A percentile compares a stretch with the other conserved stretches of the same genome.
phyloP scores from a whole-genome alignment of 495 filamentous ascomycete genomes.

The Neurospora pannonica region DNA sequence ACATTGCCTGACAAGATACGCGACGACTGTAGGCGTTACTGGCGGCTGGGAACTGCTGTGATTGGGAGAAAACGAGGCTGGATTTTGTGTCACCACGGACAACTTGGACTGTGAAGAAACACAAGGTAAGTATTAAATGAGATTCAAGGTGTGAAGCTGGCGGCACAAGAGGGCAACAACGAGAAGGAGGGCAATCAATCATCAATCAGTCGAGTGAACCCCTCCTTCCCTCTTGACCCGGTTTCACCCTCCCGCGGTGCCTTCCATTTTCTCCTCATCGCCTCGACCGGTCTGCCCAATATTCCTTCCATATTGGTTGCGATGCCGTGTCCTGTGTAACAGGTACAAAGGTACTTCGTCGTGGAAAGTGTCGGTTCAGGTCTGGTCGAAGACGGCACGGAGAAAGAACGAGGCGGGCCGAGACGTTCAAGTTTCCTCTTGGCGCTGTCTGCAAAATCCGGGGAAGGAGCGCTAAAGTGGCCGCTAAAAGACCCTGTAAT shows the following conservation, averaged over 20 bases:
- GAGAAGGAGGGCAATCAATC: neutral
- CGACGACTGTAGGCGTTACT: neutral
- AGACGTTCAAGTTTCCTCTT: neutral
- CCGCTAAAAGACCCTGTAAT: neutral
- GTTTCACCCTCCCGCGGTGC: neutral
- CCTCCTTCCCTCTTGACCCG: neutral
- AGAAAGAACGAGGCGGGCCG: neutral
- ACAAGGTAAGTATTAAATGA: neutral
- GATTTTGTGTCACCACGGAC: neutral
- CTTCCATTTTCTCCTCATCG: neutral
- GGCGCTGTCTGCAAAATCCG: neutral
- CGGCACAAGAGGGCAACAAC: neutral
- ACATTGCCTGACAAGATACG: neutral
- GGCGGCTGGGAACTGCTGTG: neutral
- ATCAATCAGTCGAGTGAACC: neutral
- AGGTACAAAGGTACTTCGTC: neutral
- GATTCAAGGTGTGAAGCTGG: neutral
- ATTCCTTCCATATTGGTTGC: neutral
- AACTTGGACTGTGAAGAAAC: neutral
- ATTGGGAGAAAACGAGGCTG: neutral
- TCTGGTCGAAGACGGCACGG: neutral
- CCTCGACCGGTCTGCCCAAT: neutral
- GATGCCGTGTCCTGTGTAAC: neutral
- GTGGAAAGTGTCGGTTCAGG: neutral
- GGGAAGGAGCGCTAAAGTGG: neutral